A percentile compares a stretch with the other conserved stretches of the same genome.
These are phyloP conservation scores for Mortierella antarctica DNA, from an alignment of 192 early-diverging fungal genomes.

Conservation along the genomic window DNA sequence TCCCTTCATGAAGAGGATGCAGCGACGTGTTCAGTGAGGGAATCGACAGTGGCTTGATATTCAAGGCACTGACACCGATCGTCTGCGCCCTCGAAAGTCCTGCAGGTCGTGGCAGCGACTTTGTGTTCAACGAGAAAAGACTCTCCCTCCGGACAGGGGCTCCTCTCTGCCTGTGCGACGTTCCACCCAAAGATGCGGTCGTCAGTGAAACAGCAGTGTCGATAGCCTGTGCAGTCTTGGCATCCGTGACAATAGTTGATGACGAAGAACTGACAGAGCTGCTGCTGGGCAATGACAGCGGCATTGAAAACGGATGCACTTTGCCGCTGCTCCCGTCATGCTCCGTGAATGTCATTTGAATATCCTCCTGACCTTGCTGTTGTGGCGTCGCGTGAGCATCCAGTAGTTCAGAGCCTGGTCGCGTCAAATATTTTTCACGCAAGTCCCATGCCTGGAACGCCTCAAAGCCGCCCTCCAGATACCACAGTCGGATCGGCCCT, in stretches of 20 bases:
- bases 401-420: slow-evolving; percentile 23
- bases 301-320: slow-evolving; percentile 16
- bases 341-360: slow-evolving; percentile 6
- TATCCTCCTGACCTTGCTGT: slow-evolving; percentile 11
- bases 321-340: background rate
- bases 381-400: background rate
- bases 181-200: slow-evolving; percentile 24
- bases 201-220: slow-evolving; percentile 41
- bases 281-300: slow-evolving; percentile 21
- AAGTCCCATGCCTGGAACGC: slow-evolving; percentile 56
- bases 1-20: slow-evolving; percentile 31
- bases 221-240: slow-evolving; percentile 44
- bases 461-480: slow-evolving; percentile 63
- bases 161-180: slow-evolving; percentile 13
- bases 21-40: slow-evolving; percentile 11
- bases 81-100: slow-evolving; percentile 29
- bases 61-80: slow-evolving; percentile 31
- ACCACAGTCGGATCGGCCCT: slow-evolving; percentile 42
- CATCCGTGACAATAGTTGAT: slow-evolving; percentile 20
- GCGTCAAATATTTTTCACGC: slow-evolving; percentile 24
- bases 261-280: background rate
- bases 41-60: slow-evolving; percentile 39
- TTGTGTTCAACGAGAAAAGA: slow-evolving; percentile 51
- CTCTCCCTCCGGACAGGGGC: slow-evolving; percentile 32
- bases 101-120: slow-evolving; percentile 33